These are phyloP conservation scores for Phialophora verrucosa DNA, from an alignment of 2,329 filamentous ascomycete species.

Conservation along the genomic window DNA sequence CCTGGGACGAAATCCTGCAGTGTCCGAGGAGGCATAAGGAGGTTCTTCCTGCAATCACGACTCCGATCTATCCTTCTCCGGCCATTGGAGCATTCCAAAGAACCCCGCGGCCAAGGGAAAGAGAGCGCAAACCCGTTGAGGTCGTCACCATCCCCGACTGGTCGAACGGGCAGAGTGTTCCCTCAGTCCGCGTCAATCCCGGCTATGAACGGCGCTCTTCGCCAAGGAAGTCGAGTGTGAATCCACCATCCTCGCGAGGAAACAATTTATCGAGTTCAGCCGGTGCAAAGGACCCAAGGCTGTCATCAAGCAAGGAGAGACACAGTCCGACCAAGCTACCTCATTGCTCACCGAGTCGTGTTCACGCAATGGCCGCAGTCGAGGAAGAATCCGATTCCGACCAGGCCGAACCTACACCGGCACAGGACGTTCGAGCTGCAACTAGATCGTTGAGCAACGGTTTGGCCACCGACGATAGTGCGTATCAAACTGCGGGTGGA, in stretches of 20 bases:
- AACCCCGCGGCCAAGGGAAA: background rate
- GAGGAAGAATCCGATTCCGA: background rate
- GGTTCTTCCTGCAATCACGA: background rate
- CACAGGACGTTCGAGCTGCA: background rate
- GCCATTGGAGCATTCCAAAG: background rate
- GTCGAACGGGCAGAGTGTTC: background rate
- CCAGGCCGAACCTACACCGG: background rate
- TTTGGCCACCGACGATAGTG: background rate
- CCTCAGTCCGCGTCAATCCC: background rate
- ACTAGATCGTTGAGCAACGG: background rate
- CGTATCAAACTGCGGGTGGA: background rate
- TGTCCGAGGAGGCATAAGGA: constrained; percentile 27
- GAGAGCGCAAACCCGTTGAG: background rate
- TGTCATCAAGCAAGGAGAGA: background rate
- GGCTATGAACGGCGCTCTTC: background rate
- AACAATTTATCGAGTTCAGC: background rate
- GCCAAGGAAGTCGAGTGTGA: background rate
- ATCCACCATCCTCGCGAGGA: background rate
- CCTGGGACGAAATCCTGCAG: constrained; percentile 26
- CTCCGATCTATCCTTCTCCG: background rate
- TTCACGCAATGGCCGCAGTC: background rate
- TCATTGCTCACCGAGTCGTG: background rate
- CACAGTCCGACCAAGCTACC: background rate
- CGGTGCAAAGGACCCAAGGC: background rate
- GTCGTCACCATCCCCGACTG: background rate